These are phyloP conservation scores for Telfairia occidentalis DNA, from an alignment of 331 rosid genomes.

Conservation along the genomic window DNA sequence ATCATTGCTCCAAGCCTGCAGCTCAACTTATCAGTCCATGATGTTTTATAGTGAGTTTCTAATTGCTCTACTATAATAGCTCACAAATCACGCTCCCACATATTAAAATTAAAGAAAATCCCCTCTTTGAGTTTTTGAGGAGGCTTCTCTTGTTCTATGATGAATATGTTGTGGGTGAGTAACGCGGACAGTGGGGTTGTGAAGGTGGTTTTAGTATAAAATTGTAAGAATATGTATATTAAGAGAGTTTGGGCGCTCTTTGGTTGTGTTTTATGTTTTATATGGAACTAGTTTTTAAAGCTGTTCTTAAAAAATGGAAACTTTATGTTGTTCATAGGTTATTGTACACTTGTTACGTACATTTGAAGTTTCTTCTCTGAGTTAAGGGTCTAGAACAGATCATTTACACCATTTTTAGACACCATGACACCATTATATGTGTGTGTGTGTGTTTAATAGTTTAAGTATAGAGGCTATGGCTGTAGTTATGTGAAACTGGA, in stretches of 20 bases:
- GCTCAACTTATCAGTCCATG: slow-evolving; percentile 8
- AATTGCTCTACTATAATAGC: neutral
- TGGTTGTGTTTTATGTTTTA: neutral
- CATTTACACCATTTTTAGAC: neutral
- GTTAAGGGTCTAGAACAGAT: neutral
- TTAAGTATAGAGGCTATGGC: neutral
- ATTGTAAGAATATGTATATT: neutral
- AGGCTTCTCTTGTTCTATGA: neutral
- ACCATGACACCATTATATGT: no score
- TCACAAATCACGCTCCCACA: neutral
- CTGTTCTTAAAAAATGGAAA: no score
- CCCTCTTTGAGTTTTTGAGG: neutral
- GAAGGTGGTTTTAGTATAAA: neutral
- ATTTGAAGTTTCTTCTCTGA: neutral
- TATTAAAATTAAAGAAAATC: neutral
- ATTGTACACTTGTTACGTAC: neutral
- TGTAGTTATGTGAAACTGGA: neutral
- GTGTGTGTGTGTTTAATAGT: no score
- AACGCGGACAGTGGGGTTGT: neutral
- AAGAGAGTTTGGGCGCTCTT: neutral
- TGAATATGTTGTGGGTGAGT: no score
- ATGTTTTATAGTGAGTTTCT: neutral
- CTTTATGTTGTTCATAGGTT: no score
- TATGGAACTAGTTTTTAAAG: neutral
- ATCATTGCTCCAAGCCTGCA: slow-evolving; percentile 88